Percentiles rank a stretch among this genome's conserved stretches.
phyloP scores from a whole-genome alignment of 208 protist genomes.

The Leishmania martiniquensis region DNA sequence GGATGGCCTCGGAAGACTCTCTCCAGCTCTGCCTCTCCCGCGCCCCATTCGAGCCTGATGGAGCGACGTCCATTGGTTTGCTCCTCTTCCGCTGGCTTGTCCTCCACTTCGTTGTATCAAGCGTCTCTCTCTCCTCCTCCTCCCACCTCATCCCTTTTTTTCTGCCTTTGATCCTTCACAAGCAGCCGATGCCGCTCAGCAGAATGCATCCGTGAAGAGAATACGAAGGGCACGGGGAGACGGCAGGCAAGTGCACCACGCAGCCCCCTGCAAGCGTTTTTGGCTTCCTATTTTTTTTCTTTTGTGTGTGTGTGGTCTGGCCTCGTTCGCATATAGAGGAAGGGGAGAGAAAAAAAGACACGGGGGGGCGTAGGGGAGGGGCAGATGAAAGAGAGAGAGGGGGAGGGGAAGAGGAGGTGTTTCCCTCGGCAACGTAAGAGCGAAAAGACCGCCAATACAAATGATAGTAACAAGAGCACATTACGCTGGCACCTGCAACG shows the following conservation, averaged over 20 bases:
- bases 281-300: neutral
- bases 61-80: neutral
- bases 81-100: too few relatives aligned
- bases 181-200: neutral
- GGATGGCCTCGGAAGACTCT: neutral
- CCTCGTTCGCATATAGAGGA: neutral
- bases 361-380: neutral
- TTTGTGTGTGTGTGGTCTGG: neutral
- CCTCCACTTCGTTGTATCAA: neutral
- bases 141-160: too few relatives aligned
- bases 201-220: neutral
- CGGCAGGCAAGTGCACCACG: neutral
- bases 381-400: neutral
- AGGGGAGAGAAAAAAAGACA: neutral
- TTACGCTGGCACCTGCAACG: neutral
- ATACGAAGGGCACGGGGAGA: neutral
- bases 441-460: neutral
- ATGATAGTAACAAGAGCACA: constrained; percentile 5
- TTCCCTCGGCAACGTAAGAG: neutral
- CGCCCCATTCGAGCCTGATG: neutral
- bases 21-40: neutral
- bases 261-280: neutral
- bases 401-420: neutral
- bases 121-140: too few relatives aligned
- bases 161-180: neutral